Evolutionary conservation across 176 grass and related monocot species (phyloP).

Genomic region (Guadua angustifolia): DNA sequence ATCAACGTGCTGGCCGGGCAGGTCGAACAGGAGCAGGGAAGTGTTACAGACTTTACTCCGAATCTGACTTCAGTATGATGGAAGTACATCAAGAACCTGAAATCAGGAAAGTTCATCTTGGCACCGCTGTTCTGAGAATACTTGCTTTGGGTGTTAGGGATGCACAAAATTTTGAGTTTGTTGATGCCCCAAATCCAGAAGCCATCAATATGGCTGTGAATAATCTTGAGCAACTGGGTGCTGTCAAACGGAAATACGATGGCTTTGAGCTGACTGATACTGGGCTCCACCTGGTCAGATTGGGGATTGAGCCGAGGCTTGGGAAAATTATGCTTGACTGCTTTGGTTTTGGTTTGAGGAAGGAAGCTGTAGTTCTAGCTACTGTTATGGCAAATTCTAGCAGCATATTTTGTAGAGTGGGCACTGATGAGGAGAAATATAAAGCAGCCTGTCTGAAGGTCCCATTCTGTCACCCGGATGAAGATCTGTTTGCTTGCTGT

Average conservation of each 20-base stretch:
- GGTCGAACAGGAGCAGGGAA: constrained; percentile 78
- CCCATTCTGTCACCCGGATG: constrained; percentile 80
- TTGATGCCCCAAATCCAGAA: constrained; percentile 84
- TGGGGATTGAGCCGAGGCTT: constrained; percentile 82
- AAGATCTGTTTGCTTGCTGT: constrained; percentile 97
- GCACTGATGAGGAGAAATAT: constrained; percentile 76
- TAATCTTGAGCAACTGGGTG: constrained; percentile 85
- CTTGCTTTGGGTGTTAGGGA: constrained; percentile 76
- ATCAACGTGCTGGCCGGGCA: constrained; percentile 82
- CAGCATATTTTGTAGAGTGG: constrained; percentile 97
- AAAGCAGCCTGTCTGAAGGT: constrained; percentile 85
- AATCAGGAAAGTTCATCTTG: constrained; percentile 94
- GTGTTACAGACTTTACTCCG: constrained; percentile 93
- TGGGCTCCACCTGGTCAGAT: constrained; percentile 71
- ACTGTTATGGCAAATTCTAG: constrained; percentile 95
- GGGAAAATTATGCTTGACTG: constrained; percentile 97
- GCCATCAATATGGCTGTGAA: constrained; percentile 69
- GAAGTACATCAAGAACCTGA: constrained; percentile 92
- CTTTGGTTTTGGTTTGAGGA: constrained; percentile 64
- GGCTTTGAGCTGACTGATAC: constrained; percentile 71
- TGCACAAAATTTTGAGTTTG: constrained; percentile 77
- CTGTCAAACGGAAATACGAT: constrained; percentile 53
- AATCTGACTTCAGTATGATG: constrained; percentile 82
- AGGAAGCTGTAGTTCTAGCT: constrained; percentile 87
- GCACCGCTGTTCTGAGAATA: constrained; percentile 80